phyloP scores from a whole-genome alignment of 164 flowering plant genomes.

The grape (Vitis vinifera) region DNA sequence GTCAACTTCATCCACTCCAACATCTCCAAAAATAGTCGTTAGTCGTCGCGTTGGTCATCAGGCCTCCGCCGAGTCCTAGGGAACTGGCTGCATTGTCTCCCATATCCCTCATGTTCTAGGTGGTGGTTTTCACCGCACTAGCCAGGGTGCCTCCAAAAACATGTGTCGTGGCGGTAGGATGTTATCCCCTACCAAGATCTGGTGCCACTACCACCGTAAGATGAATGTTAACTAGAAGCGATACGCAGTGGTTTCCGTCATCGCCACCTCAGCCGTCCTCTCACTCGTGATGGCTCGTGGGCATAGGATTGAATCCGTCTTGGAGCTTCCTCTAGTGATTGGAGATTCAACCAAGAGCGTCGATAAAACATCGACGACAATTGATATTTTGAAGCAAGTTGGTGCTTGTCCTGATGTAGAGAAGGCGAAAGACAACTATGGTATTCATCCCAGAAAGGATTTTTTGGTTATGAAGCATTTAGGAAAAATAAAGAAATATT shows the following conservation, averaged over 20 bases:
- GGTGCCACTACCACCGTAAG: conserved; percentile 85
- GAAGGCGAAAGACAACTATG: conserved; percentile 75
- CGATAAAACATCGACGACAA: conserved; percentile 71
- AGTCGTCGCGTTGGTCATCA: conserved; percentile 73
- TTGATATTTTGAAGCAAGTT: conserved; percentile 64
- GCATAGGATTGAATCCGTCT: conserved; percentile 66
- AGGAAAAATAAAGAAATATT: too few species aligned
- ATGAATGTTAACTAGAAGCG: conserved; percentile 76
- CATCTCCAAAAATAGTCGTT: conserved; percentile 74
- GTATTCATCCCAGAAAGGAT: conserved; percentile 73
- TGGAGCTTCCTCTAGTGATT: conserved; percentile 75
- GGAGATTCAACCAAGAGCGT: conserved; percentile 62
- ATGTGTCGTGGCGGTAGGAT: conserved; percentile 85
- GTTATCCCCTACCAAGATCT: conserved; percentile 91
- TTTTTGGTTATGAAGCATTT: too few species aligned
- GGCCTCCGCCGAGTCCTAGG: conserved; percentile 96
- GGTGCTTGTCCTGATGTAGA: conserved; percentile 74
- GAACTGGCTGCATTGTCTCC: conserved; percentile 91
- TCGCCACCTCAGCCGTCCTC: conserved; percentile 67
- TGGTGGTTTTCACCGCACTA: conserved; percentile 96
- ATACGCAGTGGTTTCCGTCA: conserved; percentile 72
- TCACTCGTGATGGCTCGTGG: conserved; percentile 79
- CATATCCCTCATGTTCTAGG: conserved; percentile 95
- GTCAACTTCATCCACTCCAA: conserved; percentile 69
- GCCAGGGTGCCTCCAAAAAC: conserved; percentile 92